A percentile compares a stretch with the other conserved stretches of the same genome.
These are phyloP conservation scores for Begonia masoniana DNA, from an alignment of 306 rosid species.

Conservation along the genomic window DNA sequence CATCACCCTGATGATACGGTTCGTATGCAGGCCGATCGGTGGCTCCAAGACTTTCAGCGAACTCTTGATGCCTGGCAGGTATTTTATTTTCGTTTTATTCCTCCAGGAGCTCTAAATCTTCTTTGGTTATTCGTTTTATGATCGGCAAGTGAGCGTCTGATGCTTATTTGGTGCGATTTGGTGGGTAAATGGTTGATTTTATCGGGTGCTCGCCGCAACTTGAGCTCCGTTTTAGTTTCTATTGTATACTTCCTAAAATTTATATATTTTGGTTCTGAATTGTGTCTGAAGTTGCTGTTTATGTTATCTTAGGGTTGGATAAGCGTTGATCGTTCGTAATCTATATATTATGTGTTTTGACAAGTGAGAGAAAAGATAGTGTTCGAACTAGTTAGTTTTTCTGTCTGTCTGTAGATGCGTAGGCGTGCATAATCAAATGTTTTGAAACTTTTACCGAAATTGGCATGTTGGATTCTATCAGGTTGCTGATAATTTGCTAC, in stretches of 20 bases:
- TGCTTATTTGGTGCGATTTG: not conserved
- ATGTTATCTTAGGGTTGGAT: no score
- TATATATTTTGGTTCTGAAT: no score
- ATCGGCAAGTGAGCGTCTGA: not conserved
- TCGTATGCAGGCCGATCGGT: conserved; percentile 96
- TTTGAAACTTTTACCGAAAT: conserved; percentile 6
- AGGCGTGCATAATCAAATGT: not conserved
- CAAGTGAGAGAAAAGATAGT: no score
- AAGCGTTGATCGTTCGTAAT: no score
- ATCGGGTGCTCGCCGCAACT: no score
- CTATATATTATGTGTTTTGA: no score
- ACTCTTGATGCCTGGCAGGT: conserved; percentile 99
- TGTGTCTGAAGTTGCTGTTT: no score
- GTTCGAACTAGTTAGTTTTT: no score
- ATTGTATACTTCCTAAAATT: no score
- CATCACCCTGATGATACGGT: conserved; percentile 90
- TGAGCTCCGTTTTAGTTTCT: no score
- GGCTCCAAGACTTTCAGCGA: conserved; percentile 87
- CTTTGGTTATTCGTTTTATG: not conserved
- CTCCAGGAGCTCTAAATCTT: not conserved
- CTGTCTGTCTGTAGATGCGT: no score
- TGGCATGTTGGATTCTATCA: conserved; percentile 13
- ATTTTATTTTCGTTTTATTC: conserved; percentile 10
- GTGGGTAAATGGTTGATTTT: not conserved
- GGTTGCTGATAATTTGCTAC: conserved; percentile 99